Base-by-base conservation (phyloP, 495 filamentous ascomycete species). In the Tuber microsphaerosporum region DNA sequence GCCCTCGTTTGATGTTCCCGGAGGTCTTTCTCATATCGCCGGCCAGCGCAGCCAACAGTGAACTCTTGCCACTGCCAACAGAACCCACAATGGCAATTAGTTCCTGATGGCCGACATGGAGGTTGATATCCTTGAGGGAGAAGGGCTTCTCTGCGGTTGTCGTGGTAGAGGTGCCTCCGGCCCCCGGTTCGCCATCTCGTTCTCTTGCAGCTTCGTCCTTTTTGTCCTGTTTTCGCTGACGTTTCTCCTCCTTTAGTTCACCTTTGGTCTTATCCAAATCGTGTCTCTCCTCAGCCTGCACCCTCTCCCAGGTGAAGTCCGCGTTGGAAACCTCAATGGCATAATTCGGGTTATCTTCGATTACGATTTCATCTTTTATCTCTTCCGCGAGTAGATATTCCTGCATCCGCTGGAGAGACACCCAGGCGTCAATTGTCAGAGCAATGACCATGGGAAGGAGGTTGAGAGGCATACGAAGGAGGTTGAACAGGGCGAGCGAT, bases 31-130 rank as follows among this genome's bases (percentile, higher is more conserved):
- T 88, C 95, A 99, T 99, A 78, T 99, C 94, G 43, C 95, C 94
- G 2, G 94, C 94, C 68, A 98, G 84, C 9, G 95, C 94, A 71
- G 93, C 92, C 2, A 99, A 89, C 37, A 99, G 85, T 1, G 94
- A 97, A 74, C 89, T 95, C 83, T 99, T 99, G 2, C 95, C 95
- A 72, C 91, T 93, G 22, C 94, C 95, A 2, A 98, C 94, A 37
- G 89, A 88, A 68, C 95, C 95, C 82, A 97, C 97, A 2, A 99
- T 91, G 9, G 94, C 95, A 70, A 97, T 82, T 0, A 99, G 86
- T 79, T 98, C 95, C 79, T 93, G 90, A 41, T 92, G 86, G 22
- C 92, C 91, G 51, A 97, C 87, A 20, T 89, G 85, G 42, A 98
- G 85, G 73, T 91, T 88, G 74, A 97, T 84, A n/a, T 90, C 86